These are phyloP conservation scores for Apiospora malaysiana DNA, from an alignment of 2,329 filamentous ascomycete genomes.

Conservation along the genomic window DNA sequence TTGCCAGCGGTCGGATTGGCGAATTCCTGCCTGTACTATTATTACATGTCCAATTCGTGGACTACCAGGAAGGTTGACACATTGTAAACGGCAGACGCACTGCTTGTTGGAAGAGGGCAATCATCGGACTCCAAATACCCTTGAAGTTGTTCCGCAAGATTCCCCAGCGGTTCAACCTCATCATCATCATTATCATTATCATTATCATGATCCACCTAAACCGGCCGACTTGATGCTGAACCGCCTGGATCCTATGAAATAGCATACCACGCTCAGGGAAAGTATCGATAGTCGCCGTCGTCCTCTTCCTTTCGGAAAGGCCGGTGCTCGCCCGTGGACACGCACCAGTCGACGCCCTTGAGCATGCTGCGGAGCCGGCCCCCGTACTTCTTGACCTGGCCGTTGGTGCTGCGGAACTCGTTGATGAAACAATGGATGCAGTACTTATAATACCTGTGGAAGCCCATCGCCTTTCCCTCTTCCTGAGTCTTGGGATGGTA, in stretches of 20 bases:
- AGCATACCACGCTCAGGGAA: too few species aligned
- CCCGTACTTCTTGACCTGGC: background rate
- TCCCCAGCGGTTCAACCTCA: too few species aligned
- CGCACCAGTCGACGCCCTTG: conserved; percentile 1
- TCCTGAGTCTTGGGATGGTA: background rate
- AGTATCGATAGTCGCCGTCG: background rate
- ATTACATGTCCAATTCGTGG: background rate
- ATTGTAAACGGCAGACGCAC: too few species aligned
- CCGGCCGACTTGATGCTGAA: background rate
- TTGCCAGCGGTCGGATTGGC: background rate
- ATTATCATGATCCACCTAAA: too few species aligned
- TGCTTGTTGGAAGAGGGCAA: background rate
- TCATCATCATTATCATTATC: too few species aligned
- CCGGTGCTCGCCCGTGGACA: background rate
- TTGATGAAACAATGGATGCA: conserved; percentile 1
- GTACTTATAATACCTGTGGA: background rate
- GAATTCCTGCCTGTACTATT: background rate
- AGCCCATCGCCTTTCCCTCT: too few species aligned
- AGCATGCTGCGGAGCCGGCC: background rate
- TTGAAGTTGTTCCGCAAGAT: too few species aligned
- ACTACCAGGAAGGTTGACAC: background rate
- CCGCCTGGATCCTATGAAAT: background rate
- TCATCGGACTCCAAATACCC: too few species aligned
- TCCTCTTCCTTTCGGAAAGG: background rate
- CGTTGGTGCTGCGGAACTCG: background rate